Percentiles rank a stretch among this genome's conserved stretches.
Conservation (phyloP, 192 early-diverging fungal genomes). For the Backusella luteola region DNA sequence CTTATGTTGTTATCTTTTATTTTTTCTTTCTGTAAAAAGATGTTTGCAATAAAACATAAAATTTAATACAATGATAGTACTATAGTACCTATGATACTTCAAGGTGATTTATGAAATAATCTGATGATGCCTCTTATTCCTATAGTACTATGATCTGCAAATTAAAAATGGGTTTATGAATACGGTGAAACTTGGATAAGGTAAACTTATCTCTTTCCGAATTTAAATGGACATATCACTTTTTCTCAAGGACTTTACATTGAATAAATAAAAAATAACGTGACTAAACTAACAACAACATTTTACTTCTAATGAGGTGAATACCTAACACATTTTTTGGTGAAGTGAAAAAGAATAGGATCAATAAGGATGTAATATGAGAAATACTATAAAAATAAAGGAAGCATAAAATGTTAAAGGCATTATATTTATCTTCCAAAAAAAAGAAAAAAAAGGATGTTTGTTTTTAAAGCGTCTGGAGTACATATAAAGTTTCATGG, state of each 20-base stretch:
- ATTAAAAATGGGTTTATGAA: not conserved
- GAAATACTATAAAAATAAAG: not conserved
- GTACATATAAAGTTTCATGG: not conserved
- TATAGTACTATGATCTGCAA: not conserved
- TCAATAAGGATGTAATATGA: not conserved
- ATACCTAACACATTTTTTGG: not conserved
- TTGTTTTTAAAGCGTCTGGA: not conserved
- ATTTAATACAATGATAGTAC: not conserved
- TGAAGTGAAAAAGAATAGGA: not conserved
- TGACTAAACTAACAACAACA: slow-evolving; percentile 1
- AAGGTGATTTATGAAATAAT: not conserved
- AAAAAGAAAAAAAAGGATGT: not conserved
- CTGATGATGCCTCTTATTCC: not conserved
- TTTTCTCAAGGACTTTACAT: not conserved
- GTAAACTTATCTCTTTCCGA: not conserved
- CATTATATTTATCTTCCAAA: not conserved
- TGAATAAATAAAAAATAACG: slow-evolving; percentile 1
- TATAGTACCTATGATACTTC: not conserved
- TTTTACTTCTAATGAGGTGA: not conserved
- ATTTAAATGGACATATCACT: not conserved
- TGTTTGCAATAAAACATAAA: not conserved
- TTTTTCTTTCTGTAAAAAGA: not conserved
- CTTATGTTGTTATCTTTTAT: not conserved
- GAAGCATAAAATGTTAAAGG: not conserved
- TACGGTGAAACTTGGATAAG: not conserved